Conservation (phyloP, 1,139 yeast genomes). For the Candida freyschussii region DNA sequence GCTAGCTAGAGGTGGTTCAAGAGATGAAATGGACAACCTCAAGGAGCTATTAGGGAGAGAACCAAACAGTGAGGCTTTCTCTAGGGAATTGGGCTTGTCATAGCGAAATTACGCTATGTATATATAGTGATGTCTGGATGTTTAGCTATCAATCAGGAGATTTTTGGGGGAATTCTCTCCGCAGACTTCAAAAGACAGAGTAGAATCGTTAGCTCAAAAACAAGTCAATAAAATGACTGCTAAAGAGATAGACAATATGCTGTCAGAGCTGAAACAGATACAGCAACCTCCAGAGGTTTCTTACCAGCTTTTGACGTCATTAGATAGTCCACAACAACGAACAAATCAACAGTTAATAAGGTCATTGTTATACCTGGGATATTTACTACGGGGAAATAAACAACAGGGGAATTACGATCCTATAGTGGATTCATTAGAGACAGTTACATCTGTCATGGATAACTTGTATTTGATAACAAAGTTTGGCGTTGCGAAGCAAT, state of each 20-base stretch:
- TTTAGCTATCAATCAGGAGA: no score
- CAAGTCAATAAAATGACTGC: conserved; percentile 6
- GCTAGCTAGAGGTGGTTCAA: conserved; percentile 66
- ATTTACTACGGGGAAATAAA: conserved; percentile 10
- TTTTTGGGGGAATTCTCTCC: no score
- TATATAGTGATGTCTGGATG: no score
- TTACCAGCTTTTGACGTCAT: conserved; percentile 7
- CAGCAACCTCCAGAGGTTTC: conserved; percentile 5
- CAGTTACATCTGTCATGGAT: conserved; percentile 23
- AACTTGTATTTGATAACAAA: conserved; percentile 21
- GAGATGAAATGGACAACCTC: conserved; percentile 62
- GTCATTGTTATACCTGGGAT: conserved; percentile 23
- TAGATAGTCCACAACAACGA: background rate
- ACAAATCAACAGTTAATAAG: conserved; percentile 20
- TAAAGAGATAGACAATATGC: conserved; percentile 12
- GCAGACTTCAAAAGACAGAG: no score
- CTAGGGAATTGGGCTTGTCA: conserved; percentile 50
- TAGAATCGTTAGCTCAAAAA: no score
- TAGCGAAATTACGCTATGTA: no score
- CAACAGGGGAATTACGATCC: conserved; percentile 6
- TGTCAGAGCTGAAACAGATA: conserved; percentile 7
- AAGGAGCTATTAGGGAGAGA: conserved; percentile 68
- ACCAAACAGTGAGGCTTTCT: conserved; percentile 68
- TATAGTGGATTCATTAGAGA: conserved; percentile 20
- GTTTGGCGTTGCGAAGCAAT: conserved; percentile 21